Conservation (phyloP, 164 flowering plant species). For the Vitis rupestris region DNA sequence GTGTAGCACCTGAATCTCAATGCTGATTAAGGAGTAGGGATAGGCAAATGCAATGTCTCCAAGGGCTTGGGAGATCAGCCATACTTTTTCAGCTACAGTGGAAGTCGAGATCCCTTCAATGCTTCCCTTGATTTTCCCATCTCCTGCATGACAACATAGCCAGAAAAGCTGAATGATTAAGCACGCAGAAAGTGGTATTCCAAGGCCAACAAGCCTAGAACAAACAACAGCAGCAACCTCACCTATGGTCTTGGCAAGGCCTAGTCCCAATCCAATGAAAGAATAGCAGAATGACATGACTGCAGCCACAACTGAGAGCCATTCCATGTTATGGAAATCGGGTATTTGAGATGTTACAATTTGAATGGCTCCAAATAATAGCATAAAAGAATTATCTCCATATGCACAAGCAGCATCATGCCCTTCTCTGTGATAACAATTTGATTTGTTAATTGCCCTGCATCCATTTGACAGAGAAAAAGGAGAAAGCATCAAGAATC, state of each 20-base stretch:
- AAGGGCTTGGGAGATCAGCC: conserved; percentile 35
- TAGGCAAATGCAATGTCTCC: conserved; percentile 54
- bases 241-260: conserved; percentile 61
- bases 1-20: conserved; percentile 35
- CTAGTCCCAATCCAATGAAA: conserved; percentile 56
- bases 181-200: no score
- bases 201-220: not conserved
- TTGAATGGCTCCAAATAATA: conserved; percentile 46
- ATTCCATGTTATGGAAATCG: conserved; percentile 41
- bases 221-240: not conserved
- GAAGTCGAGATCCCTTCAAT: conserved; percentile 30
- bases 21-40: conserved; percentile 26
- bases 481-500: not conserved
- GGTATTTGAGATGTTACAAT: conserved; percentile 48
- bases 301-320: conserved; percentile 55
- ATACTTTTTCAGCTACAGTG: conserved; percentile 26
- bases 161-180: no score
- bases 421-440: conserved; percentile 53
- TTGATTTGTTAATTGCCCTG: conserved; percentile 51
- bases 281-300: conserved; percentile 68
- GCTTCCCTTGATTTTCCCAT: conserved; percentile 43
- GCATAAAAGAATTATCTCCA: conserved; percentile 27
- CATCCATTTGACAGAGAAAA: not conserved
- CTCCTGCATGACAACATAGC: conserved; percentile 20
- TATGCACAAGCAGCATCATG: conserved; percentile 34